These are phyloP conservation scores for Trichoderma citrinoviride DNA, from an alignment of 2,329 filamentous ascomycete genomes.

Conservation along the genomic window DNA sequence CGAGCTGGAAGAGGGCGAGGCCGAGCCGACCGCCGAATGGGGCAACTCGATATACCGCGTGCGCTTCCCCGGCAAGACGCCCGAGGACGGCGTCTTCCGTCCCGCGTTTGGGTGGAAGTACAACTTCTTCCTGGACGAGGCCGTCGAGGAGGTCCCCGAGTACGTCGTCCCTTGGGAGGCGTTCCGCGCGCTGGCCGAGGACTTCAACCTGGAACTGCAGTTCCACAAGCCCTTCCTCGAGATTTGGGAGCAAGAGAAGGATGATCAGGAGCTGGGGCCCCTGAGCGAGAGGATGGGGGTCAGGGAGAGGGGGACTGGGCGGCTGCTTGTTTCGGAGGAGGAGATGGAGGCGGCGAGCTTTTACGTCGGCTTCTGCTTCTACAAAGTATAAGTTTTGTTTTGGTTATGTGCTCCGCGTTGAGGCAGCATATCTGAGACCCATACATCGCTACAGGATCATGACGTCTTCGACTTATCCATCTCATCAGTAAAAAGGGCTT, in stretches of 20 bases:
- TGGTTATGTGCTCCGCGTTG: not conserved
- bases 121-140: conserved; percentile 92
- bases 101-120: conserved; percentile 98
- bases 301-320: conserved; percentile 64
- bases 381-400: conserved; percentile 69
- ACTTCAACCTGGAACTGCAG: conserved; percentile 93
- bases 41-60: conserved; percentile 93
- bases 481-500: too few relatives aligned
- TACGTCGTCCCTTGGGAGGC: conserved; percentile 98
- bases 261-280: conserved; percentile 75
- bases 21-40: conserved; percentile 71
- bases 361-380: conserved; percentile 95
- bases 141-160: conserved; percentile 92
- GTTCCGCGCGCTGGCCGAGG: conserved; percentile 90
- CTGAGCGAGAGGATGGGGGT: conserved; percentile 97
- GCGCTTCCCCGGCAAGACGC: conserved; percentile 78
- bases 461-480: not conserved
- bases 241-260: conserved; percentile 88
- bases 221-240: conserved; percentile 90
- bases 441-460: not conserved
- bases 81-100: conserved; percentile 84
- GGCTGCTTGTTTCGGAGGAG: conserved; percentile 70
- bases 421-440: not conserved
- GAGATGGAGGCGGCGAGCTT: conserved; percentile 92
- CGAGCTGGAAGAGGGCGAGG: conserved; percentile 60